Evolutionary conservation across 768 basidiomycete species (phyloP), one percentile per base, ranked within the genome.

Genomic region (Leccinum aurantiacum): DNA sequence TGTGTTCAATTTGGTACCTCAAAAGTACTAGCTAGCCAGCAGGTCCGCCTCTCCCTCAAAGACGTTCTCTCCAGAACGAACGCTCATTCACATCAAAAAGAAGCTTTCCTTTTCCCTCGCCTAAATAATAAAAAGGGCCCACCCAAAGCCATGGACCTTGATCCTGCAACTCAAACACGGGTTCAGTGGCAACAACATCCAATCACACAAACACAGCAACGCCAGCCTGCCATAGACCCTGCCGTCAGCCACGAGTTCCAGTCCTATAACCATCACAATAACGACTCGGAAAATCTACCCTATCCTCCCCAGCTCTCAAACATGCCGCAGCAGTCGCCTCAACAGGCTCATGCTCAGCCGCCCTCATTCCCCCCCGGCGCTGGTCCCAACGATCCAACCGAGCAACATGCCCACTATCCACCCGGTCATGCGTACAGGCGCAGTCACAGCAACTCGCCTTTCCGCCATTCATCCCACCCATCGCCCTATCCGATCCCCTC

Each of bases 401-500:
- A 72, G 25, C 71, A 73, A 25, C 72, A 73, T 10, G 75, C 65
- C 65, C 77, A 69, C 63, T 80, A 66, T 50, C 70, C 72, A 44
- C 65, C 73, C 31, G 73, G 69, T 55, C 74, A 74, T 57, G 68
- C 74, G 6, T 75, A 74, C 38, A 67, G 69, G 60, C 65, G 74
- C 14, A 74, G 71, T 35, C 67, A 69, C 61, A 67, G 65, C 69
- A 69, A 71, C 67, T 71, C 66, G 29, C 72, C 72, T 57, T 72
- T 66, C 74, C 68, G 67, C 71, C 65, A 79, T 74, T 75, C 75
- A 73, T 69, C 77, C 61, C 66, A 72, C 74, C 65, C 75, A 75
- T 67, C 76, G 71, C 71, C 75, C 72, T 69, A 69, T 67, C 66
- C 77, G 70, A 67, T 78, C 71, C 63, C 74, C 70, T 52, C 72